These are phyloP conservation scores for Lachnellula arida DNA, from an alignment of 2,329 filamentous ascomycete genomes.

Conservation along the genomic window DNA sequence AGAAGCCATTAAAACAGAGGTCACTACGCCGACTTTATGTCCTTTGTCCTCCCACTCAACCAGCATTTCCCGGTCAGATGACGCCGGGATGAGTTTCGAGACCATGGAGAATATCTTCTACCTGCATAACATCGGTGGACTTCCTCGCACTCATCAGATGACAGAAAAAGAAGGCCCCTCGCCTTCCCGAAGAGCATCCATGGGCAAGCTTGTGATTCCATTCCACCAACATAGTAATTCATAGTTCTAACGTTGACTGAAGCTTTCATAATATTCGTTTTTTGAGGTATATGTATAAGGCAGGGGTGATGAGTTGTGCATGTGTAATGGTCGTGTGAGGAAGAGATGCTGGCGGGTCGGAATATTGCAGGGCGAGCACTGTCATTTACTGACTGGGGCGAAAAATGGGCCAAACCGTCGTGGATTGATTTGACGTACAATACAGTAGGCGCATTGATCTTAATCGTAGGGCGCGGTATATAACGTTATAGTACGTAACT, in stretches of 20 bases:
- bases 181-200: not conserved
- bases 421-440: not conserved
- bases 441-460: not conserved
- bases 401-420: not conserved
- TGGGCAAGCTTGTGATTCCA: not conserved
- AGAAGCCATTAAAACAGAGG: not conserved
- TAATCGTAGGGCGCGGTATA: not conserved
- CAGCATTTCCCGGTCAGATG: not conserved
- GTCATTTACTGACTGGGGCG: not conserved
- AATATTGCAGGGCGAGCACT: not conserved
- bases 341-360: not conserved
- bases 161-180: not conserved
- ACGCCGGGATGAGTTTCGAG: not conserved
- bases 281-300: not conserved
- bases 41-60: not conserved
- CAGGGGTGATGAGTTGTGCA: not conserved
- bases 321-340: not conserved
- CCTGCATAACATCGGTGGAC: not conserved
- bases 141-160: not conserved
- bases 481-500: no score
- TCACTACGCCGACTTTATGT: constrained; percentile 6
- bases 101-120: not conserved
- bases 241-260: not conserved
- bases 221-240: not conserved
- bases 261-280: not conserved